These are phyloP conservation scores for Globisporangium rhizosaccharum DNA, from an alignment of 352 stramenopile genomes.

Conservation along the genomic window DNA sequence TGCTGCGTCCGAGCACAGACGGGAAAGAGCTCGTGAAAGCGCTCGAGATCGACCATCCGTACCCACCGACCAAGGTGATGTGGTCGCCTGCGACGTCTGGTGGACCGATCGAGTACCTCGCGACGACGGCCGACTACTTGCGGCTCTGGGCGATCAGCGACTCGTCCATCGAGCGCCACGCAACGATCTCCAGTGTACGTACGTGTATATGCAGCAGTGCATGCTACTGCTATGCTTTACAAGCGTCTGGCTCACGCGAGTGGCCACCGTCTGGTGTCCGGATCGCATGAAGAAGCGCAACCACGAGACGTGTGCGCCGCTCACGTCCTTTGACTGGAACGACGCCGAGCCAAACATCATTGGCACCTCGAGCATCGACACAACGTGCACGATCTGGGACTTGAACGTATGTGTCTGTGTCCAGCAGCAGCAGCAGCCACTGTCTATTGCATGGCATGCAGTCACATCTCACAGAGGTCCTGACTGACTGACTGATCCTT, in stretches of 20 bases:
- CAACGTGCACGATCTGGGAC: conserved; percentile 99
- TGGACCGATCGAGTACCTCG: conserved; percentile 59
- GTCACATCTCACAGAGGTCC: not conserved
- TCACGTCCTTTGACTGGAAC: conserved; percentile 99
- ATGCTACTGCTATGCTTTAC: not conserved
- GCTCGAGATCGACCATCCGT: conserved; percentile 79
- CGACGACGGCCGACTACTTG: conserved; percentile 81
- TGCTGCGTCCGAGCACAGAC: conserved; percentile 51
- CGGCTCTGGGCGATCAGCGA: conserved; percentile 73
- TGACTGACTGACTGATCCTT: not conserved
- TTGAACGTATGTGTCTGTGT: conserved; percentile 71
- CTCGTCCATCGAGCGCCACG: conserved; percentile 67
- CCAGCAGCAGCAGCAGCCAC: not conserved
- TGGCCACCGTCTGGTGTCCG: not conserved
- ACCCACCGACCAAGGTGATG: conserved; percentile 85
- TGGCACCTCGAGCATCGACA: conserved; percentile 96
- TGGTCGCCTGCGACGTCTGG: conserved; percentile 62
- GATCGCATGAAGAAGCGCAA: conserved; percentile 40
- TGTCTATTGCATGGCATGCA: not conserved
- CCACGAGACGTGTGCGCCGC: conserved; percentile 92
- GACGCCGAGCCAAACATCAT: conserved; percentile 94
- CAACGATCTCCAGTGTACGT: conserved; percentile 65
- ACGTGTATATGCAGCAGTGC: not conserved
- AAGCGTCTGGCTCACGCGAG: not conserved
- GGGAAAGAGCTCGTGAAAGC: conserved; percentile 52